Percentiles rank a stretch among this genome's conserved stretches.
Evolutionary conservation across 768 basidiomycete species (phyloP).

Genomic region (Bullera alba): DNA sequence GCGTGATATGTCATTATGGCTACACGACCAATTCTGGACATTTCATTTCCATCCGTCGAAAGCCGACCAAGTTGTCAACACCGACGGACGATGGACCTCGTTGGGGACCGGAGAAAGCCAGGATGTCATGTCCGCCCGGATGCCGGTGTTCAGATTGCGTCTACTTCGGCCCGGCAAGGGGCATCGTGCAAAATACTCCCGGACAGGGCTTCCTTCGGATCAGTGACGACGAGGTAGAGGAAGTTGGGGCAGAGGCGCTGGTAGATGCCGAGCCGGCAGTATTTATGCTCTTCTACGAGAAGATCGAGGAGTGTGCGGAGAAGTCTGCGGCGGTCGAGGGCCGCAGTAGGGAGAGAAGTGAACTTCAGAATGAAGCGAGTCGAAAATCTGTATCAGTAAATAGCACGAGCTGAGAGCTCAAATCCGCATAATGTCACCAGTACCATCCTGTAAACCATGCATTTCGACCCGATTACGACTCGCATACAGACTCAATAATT

Average conservation of each 20-base stretch:
- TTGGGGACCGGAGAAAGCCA: slow-evolving; percentile 47
- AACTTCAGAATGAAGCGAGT: not conserved
- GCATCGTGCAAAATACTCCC: slow-evolving; percentile 28
- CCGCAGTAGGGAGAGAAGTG: not conserved
- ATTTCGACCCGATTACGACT: not conserved
- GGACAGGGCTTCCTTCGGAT: slow-evolving; percentile 69
- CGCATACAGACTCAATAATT: not conserved
- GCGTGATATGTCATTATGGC: slow-evolving; percentile 88
- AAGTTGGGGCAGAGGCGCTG: slow-evolving; percentile 54
- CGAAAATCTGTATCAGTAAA: not conserved
- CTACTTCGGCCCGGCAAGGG: slow-evolving; percentile 56
- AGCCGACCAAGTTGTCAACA: slow-evolving; percentile 50
- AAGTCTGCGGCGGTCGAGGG: not conserved
- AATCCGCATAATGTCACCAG: not conserved
- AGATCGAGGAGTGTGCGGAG: slow-evolving; percentile 46
- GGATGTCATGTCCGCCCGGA: slow-evolving; percentile 50
- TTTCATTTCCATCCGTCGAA: slow-evolving; percentile 83
- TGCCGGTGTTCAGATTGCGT: slow-evolving; percentile 53
- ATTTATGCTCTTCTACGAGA: slow-evolving; percentile 95
- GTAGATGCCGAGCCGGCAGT: slow-evolving; percentile 53
- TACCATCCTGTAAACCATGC: not conserved
- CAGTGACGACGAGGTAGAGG: slow-evolving; percentile 64
- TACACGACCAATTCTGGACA: slow-evolving; percentile 82
- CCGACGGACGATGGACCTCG: slow-evolving; percentile 30
- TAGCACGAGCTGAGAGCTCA: not conserved